Percentiles rank a stretch among this genome's conserved stretches.
These are phyloP conservation scores for Mycena pura DNA, from an alignment of 768 basidiomycete species.

Conservation along the genomic window DNA sequence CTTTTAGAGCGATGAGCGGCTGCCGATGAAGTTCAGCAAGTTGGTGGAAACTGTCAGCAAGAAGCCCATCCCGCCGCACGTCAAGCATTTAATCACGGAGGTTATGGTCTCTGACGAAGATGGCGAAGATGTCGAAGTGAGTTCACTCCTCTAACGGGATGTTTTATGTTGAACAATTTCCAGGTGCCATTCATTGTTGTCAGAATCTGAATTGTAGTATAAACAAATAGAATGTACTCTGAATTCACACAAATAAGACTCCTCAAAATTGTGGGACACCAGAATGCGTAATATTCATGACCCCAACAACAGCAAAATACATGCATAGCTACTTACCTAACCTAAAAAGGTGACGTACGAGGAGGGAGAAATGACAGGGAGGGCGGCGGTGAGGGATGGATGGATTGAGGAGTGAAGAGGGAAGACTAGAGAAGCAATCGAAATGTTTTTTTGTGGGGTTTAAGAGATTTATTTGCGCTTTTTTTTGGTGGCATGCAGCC, in stretches of 20 bases:
- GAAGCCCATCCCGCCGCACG: constrained; percentile 86
- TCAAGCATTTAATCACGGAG: constrained; percentile 88
- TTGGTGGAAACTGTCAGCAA: constrained; percentile 94
- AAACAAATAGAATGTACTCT: constrained; percentile 16
- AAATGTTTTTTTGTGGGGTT: constrained; percentile 63
- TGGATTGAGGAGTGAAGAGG: constrained; percentile 32
- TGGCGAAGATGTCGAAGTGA: constrained; percentile 93
- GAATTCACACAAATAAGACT: constrained; percentile 11
- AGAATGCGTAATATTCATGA: constrained; percentile 26
- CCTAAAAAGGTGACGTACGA: constrained; percentile 19
- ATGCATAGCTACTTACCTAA: constrained; percentile 58
- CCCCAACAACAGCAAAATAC: constrained; percentile 23
- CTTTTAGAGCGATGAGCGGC: constrained; percentile 80
- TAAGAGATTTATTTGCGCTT: constrained; percentile 28
- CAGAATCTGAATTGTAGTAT: constrained; percentile 49
- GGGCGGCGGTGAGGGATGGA: constrained; percentile 28
- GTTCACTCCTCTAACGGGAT: constrained; percentile 13
- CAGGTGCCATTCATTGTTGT: constrained; percentile 89
- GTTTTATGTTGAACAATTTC: background rate
- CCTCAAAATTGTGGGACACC: constrained; percentile 3
- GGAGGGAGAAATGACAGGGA: constrained; percentile 28
- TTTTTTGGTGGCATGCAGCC: constrained; percentile 39
- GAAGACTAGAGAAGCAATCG: constrained; percentile 27
- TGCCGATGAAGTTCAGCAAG: constrained; percentile 89
- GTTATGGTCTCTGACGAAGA: constrained; percentile 93